Conservation (phyloP, 306 rosid genomes). For the Lathyrus aphaca region DNA sequence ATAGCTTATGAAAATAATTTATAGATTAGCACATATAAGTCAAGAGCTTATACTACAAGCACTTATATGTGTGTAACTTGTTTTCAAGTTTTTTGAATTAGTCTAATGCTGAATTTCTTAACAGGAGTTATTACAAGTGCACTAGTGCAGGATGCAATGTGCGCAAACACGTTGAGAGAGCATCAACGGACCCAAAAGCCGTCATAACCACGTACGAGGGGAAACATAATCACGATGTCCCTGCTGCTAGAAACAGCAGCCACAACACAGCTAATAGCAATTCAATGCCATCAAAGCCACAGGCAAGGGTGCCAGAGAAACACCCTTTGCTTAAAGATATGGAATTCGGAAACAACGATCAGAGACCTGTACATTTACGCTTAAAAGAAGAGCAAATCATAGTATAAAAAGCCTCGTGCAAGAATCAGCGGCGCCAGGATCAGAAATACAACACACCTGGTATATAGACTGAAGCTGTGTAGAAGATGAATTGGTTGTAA, state of each 20-base stretch:
- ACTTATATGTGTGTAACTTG: background rate
- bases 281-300: conserved; percentile 54
- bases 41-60: background rate
- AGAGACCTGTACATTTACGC: conserved; percentile 68
- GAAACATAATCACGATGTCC: conserved; percentile 87
- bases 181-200: conserved; percentile 87
- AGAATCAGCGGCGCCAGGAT: conserved; percentile 4
- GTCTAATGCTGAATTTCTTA: conserved; percentile 33
- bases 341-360: conserved; percentile 62
- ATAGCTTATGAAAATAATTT: background rate
- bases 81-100: conserved; percentile 1
- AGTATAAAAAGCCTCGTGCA: conserved; percentile 44
- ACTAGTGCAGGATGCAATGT: conserved; percentile 87
- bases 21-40: background rate
- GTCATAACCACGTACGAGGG: conserved; percentile 93
- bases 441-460: conserved; percentile 44
- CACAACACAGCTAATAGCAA: conserved; percentile 67
- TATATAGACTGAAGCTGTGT: conserved; percentile 43
- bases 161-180: conserved; percentile 96
- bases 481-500: conserved; percentile 45
- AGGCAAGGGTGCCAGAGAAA: conserved; percentile 49
- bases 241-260: conserved; percentile 92
- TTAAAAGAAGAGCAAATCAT: conserved; percentile 75
- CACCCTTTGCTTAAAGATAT: conserved; percentile 61
- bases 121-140: conserved; percentile 98